These are phyloP conservation scores for Cladosporium sp. DNA, from an alignment of 2,329 filamentous ascomycete species.

Conservation along the genomic window DNA sequence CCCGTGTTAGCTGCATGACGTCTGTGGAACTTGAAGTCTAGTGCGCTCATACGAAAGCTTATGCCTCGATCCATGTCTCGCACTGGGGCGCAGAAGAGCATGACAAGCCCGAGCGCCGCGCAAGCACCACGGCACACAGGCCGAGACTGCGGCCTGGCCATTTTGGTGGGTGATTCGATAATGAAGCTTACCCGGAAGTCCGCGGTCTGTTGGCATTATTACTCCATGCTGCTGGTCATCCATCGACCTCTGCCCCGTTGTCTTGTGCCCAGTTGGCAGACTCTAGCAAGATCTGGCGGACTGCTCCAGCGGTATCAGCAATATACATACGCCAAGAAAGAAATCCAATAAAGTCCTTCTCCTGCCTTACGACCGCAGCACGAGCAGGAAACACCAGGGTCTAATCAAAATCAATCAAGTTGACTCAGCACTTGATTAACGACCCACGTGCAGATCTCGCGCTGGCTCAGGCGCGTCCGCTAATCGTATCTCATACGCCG, in stretches of 20 bases:
- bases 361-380: background rate
- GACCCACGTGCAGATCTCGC: constrained; percentile 14
- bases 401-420: constrained; percentile 17
- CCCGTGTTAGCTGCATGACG: constrained; percentile 14
- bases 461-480: constrained; percentile 4
- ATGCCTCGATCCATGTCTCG: background rate
- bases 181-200: background rate
- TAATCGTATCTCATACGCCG: background rate
- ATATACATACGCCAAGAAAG: too few species aligned
- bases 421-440: constrained; percentile 6
- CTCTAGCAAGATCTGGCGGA: background rate
- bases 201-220: background rate
- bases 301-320: background rate
- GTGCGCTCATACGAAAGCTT: background rate
- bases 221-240: background rate
- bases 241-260: background rate
- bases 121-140: constrained; percentile 3
- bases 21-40: background rate
- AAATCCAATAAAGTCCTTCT: background rate
- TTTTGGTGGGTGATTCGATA: background rate
- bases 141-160: background rate
- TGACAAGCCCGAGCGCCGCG: constrained; percentile 4
- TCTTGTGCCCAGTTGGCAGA: background rate
- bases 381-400: background rate
- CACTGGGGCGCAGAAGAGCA: background rate